Evolutionary conservation across 805 yeast species (phyloP).

Genomic region (Kurtzmaniella fragi): DNA sequence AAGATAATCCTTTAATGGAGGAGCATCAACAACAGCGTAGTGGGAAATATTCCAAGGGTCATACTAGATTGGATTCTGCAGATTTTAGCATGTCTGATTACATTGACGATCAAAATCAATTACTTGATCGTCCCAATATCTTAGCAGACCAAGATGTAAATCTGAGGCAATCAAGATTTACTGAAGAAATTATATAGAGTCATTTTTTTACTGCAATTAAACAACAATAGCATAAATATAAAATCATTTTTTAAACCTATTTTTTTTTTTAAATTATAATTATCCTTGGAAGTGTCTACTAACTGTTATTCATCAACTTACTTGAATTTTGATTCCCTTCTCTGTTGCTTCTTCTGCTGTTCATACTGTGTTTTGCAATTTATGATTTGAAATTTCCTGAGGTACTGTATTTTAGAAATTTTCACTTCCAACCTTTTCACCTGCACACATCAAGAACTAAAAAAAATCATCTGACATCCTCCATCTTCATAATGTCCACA

Average conservation of each 20-base stretch:
- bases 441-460: not conserved
- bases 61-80: slow-evolving; percentile 6
- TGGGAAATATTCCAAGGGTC: slow-evolving; percentile 10
- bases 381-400: no score
- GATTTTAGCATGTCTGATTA: slow-evolving; percentile 15
- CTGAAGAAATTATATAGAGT: slow-evolving; percentile 10
- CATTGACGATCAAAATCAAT: slow-evolving; percentile 11
- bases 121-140: slow-evolving; percentile 6
- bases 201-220: no score
- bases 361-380: no score
- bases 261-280: no score
- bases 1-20: not conserved
- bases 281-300: no score
- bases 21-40: not conserved
- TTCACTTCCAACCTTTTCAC: not conserved
- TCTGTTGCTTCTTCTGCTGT: no score
- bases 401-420: no score
- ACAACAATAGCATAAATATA: no score
- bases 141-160: slow-evolving; percentile 12
- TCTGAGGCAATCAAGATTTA: slow-evolving; percentile 14
- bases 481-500: not conserved
- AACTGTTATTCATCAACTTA: no score
- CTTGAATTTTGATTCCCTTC: no score
- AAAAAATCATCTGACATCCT: not conserved
- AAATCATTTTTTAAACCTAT: no score